Evolutionary conservation across 352 stramenopile species (phyloP).

Genomic region (Pythium apleroticum): DNA sequence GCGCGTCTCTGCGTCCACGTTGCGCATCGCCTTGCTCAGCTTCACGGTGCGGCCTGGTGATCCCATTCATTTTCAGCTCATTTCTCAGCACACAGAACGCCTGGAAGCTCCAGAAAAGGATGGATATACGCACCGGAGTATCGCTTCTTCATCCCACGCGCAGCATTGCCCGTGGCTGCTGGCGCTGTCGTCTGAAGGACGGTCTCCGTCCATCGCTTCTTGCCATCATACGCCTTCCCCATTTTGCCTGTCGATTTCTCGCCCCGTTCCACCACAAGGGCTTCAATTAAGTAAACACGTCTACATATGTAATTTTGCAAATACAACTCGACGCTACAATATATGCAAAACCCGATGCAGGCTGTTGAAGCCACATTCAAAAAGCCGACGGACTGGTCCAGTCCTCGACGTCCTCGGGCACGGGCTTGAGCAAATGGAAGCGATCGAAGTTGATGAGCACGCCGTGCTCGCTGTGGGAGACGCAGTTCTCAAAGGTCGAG

Average conservation of each 20-base stretch:
- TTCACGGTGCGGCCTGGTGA: conserved; percentile 62
- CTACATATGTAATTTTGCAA: conserved; percentile 3
- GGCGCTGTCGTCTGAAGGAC: conserved; percentile 49
- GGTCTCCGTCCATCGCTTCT: conserved; percentile 85
- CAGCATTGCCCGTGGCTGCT: conserved; percentile 3
- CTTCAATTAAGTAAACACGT: conserved; percentile 6
- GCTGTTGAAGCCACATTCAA: conserved; percentile 9
- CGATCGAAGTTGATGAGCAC: conserved; percentile 82
- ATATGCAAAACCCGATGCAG: not conserved
- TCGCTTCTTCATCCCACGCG: conserved; percentile 45
- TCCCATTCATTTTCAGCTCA: not conserved
- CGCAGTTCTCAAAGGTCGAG: conserved; percentile 74
- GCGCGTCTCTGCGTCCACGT: conserved; percentile 82
- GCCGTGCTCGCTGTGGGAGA: conserved; percentile 50
- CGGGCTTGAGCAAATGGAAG: conserved; percentile 74
- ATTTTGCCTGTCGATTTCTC: conserved; percentile 30
- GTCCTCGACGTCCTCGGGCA: conserved; percentile 47
- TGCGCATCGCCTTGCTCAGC: conserved; percentile 81
- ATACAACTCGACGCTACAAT: not conserved
- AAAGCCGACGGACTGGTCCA: conserved; percentile 25
- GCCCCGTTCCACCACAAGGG: not conserved
- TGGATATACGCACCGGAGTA: conserved; percentile 46
- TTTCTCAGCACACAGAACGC: not conserved
- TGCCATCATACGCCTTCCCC: conserved; percentile 79
- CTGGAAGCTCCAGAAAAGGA: not conserved